Conservation (phyloP, 2,329 filamentous ascomycete genomes). For the Penicillium oxalicum region DNA sequence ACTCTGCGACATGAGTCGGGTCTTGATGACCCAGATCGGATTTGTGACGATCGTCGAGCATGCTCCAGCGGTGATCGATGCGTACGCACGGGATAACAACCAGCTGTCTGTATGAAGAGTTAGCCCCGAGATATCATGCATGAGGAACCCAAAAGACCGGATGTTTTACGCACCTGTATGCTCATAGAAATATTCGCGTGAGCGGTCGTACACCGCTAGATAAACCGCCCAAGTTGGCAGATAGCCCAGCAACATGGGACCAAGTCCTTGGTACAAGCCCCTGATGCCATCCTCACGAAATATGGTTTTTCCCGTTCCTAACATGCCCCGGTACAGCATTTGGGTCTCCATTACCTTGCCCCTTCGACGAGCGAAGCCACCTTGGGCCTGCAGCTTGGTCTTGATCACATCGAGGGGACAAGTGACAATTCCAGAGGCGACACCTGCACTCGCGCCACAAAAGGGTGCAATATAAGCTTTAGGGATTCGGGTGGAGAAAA, state of each 20-base stretch:
- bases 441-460: slow-evolving; percentile 80
- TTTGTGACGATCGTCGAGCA: slow-evolving; percentile 94
- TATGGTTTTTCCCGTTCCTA: slow-evolving; percentile 81
- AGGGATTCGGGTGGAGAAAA: slow-evolving; percentile 46
- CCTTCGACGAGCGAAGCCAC: slow-evolving; percentile 59
- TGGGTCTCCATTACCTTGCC: slow-evolving; percentile 40
- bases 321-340: slow-evolving; percentile 71
- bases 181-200: slow-evolving; percentile 66
- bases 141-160: background rate
- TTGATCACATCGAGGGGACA: slow-evolving; percentile 99
- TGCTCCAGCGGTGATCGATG: slow-evolving; percentile 82
- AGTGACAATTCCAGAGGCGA: slow-evolving; percentile 88
- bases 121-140: slow-evolving; percentile 5
- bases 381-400: slow-evolving; percentile 94
- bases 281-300: slow-evolving; percentile 81
- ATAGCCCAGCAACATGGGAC: slow-evolving; percentile 92
- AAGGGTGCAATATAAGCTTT: slow-evolving; percentile 67
- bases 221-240: slow-evolving; percentile 97
- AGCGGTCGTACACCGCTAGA: slow-evolving; percentile 91
- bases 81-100: slow-evolving; percentile 76
- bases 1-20: slow-evolving; percentile 90
- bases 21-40: slow-evolving; percentile 99
- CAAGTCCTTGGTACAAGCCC: slow-evolving; percentile 87
- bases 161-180: slow-evolving; percentile 51
- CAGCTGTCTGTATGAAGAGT: slow-evolving; percentile 55